These are phyloP conservation scores for Ophiostoma ips DNA, from an alignment of 2,329 filamentous ascomycete genomes.

Conservation along the genomic window DNA sequence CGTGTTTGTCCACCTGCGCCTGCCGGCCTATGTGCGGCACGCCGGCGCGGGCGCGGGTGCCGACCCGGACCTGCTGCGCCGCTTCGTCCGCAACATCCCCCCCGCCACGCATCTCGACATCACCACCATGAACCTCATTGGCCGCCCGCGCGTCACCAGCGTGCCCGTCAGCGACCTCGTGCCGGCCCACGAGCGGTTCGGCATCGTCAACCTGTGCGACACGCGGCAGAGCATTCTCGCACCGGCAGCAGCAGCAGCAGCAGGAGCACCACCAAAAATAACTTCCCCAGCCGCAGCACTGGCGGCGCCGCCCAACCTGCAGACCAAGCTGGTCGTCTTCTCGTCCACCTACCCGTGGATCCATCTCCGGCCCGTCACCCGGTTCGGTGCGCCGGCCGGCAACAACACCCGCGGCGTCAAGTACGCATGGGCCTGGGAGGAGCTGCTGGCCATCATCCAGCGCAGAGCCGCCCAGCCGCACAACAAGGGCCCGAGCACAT, in stretches of 20 bases:
- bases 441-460: slow-evolving; percentile 17
- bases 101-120: slow-evolving; percentile 33
- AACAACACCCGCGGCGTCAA: slow-evolving; percentile 14
- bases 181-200: slow-evolving; percentile 19
- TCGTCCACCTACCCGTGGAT: slow-evolving; percentile 22
- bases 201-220: slow-evolving; percentile 25
- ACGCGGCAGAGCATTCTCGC: slow-evolving; percentile 1
- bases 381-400: slow-evolving; percentile 20
- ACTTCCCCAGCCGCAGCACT: slow-evolving; percentile 14
- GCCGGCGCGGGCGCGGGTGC: slow-evolving; percentile 15
- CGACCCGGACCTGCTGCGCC: slow-evolving; percentile 34
- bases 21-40: slow-evolving; percentile 50
- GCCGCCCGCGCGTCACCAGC: slow-evolving; percentile 32
- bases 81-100: slow-evolving; percentile 34
- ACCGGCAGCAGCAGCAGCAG: slow-evolving; percentile 15
- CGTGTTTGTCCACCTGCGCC: slow-evolving; percentile 53
- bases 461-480: slow-evolving; percentile 3
- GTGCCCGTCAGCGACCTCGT: slow-evolving; percentile 23
- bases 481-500: too few species aligned
- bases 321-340: not conserved
- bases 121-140: slow-evolving; percentile 41
- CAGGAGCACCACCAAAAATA: not conserved
- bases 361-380: slow-evolving; percentile 17
- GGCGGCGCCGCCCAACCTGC: not conserved
- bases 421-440: slow-evolving; percentile 25